Percentiles rank a stretch among this genome's conserved stretches.
phyloP scores from a whole-genome alignment of 2,329 filamentous ascomycete genomes.

The Scedosporium minutisporum region DNA sequence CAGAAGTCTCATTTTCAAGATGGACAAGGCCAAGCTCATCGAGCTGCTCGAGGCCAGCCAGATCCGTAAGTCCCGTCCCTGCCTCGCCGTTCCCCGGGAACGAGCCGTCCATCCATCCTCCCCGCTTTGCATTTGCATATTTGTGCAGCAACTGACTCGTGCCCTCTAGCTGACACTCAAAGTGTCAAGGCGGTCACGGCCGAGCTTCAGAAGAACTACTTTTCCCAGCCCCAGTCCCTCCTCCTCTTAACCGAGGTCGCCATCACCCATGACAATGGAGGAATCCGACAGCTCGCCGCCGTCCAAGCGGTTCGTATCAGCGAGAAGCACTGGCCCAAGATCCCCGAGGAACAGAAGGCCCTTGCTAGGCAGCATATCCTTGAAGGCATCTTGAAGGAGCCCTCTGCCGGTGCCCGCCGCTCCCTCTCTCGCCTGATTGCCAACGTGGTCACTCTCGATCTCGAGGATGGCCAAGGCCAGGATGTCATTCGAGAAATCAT shows the following conservation, averaged over 20 bases:
- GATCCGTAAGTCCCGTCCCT: constrained; percentile 55
- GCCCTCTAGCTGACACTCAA: constrained; percentile 66
- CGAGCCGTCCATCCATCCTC: constrained; percentile 8
- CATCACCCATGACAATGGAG: constrained; percentile 62
- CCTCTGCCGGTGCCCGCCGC: constrained; percentile 67
- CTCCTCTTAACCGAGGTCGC: constrained; percentile 81
- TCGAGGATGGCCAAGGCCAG: constrained; percentile 64
- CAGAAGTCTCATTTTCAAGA: constrained; percentile 14
- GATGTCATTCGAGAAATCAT: constrained; percentile 73
- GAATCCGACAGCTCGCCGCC: constrained; percentile 79
- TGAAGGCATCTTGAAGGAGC: constrained; percentile 73
- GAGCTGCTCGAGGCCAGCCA: constrained; percentile 80
- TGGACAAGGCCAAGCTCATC: constrained; percentile 63
- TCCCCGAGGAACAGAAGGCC: constrained; percentile 66
- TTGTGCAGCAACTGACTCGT: constrained; percentile 21
- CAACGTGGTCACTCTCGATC: constrained; percentile 74
- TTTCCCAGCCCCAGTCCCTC: constrained; percentile 74
- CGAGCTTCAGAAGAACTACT: constrained; percentile 87
- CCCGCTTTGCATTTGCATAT: neutral
- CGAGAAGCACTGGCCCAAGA: constrained; percentile 72
- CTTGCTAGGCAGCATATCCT: constrained; percentile 75
- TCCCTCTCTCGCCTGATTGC: constrained; percentile 82
- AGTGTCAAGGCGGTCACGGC: constrained; percentile 84
- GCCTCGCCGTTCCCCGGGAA: constrained; percentile 3
- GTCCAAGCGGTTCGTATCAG: constrained; percentile 82